These are phyloP conservation scores for Cercophora sp. DNA, from an alignment of 495 filamentous ascomycete species.

Conservation along the genomic window DNA sequence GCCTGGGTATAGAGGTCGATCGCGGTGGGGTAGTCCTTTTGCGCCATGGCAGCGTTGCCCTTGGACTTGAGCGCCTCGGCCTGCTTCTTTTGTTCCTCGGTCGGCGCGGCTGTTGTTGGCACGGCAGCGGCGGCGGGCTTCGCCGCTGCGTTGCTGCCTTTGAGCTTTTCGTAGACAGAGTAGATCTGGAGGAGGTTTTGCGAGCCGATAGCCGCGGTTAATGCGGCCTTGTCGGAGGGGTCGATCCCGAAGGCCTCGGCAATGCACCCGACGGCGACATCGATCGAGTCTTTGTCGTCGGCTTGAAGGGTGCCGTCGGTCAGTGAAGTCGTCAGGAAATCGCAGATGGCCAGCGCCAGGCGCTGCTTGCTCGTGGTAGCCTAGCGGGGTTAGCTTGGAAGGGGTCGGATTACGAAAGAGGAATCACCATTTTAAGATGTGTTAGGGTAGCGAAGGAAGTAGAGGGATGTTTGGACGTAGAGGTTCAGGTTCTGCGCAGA, in stretches of 20 bases:
- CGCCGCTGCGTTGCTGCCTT: constrained; percentile 35
- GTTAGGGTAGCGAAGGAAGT: background rate
- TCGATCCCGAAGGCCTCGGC: constrained; percentile 92
- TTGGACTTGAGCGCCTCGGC: constrained; percentile 86
- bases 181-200: constrained; percentile 89
- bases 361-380: constrained; percentile 79
- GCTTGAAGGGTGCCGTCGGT: constrained; percentile 81
- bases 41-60: constrained; percentile 89
- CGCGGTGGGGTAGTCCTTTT: constrained; percentile 78
- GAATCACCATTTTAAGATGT: background rate
- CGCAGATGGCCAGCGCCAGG: constrained; percentile 92
- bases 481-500: no score
- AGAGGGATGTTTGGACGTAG: background rate
- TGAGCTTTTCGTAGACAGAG: constrained; percentile 92
- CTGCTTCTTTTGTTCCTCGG: constrained; percentile 59
- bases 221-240: constrained; percentile 66
- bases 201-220: constrained; percentile 70
- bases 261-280: constrained; percentile 90
- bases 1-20: constrained; percentile 85
- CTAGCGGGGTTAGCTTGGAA: constrained; percentile 18
- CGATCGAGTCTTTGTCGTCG: constrained; percentile 88
- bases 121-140: constrained; percentile 25
- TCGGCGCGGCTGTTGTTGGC: constrained; percentile 27
- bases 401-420: background rate
- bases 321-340: constrained; percentile 81